Evolutionary conservation across 495 filamentous ascomycete species (phyloP), one percentile per base, ranked within the genome.

Genomic region (Alectoria sarmentosa): DNA sequence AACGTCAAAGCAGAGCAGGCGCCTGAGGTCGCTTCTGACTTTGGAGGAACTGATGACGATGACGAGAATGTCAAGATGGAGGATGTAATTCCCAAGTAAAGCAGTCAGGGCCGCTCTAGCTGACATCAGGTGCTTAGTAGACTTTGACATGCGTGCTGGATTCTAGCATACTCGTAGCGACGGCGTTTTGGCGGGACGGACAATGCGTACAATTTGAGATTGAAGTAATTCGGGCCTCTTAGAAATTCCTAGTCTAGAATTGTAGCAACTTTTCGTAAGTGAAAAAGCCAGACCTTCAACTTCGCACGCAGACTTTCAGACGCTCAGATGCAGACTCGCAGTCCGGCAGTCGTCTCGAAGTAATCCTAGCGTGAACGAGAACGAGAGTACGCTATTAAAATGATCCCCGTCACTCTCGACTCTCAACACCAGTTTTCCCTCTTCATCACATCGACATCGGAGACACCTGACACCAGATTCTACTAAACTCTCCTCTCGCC

Each of bases 21-120:
- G 10, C 81, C 81, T 2, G 80, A 77, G 15, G 65, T 69, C 3
- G 75, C 74, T 17, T 74, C 75, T 39, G 79, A 82, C 62, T 41
- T 62, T 7, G 60, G 49, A 56, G 79, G 76, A 36, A 78, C 77
- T 57, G 78, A 76, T 19, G 77, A 77, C 39, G 88, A 87, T 66
- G 84, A 88, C n/a, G 88, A 89, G 37, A 83, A 89, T 61, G 73
- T 85, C 32, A 84, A 90, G 71, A 91, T 92, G 80, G 89, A 91
- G 71, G 89, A 91, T 73, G 84, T 90, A 34, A 64, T 83, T 15
- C 52, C 59, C 26, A 26, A 30, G 19, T 69, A 60, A 26, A 30
- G 19, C 67, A 60, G 49, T 15, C 32, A 42, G 48, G 42, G 60
- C 69, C 59, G 39, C 37, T 21, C 3, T 36, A 32, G 37, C 48